Evolutionary conservation across 345 rosid species (phyloP).

Genomic region (Iberis pinnata): DNA sequence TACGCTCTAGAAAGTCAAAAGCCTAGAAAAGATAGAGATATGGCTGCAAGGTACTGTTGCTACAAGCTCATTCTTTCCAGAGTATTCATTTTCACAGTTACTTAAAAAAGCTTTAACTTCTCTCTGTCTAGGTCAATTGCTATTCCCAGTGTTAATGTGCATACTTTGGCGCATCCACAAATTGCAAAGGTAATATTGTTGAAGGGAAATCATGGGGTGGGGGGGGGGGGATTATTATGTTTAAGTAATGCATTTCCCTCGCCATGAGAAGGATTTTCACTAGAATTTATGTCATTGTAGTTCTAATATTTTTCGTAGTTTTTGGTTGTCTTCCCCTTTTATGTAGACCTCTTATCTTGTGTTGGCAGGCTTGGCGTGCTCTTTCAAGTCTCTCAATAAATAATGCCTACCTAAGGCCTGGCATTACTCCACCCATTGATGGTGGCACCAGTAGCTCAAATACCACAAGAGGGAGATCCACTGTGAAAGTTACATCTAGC

Average conservation of each 20-base stretch:
- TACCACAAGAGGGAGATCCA: conserved; percentile 36
- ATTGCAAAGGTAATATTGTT: conserved; percentile 52
- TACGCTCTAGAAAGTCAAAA: conserved; percentile 62
- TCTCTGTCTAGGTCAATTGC: conserved; percentile 38
- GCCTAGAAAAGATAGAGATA: conserved; percentile 38
- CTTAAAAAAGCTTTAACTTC: conserved; percentile 1
- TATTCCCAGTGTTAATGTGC: conserved; percentile 44
- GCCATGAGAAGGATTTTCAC: conserved; percentile 1
- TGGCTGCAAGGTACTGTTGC: conserved; percentile 42
- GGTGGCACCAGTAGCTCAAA: conserved; percentile 26
- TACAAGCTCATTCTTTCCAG: neutral
- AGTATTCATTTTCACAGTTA: conserved; percentile 4
- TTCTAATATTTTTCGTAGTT: neutral
- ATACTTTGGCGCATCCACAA: conserved; percentile 39
- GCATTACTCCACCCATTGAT: conserved; percentile 49
- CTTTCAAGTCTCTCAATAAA: conserved; percentile 58
- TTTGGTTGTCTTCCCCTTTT: neutral
- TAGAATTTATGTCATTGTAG: conserved; percentile 6
- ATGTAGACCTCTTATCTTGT: conserved; percentile 5
- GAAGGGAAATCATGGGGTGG: neutral
- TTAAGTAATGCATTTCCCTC: neutral
- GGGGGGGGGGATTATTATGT: neutral
- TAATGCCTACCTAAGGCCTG: conserved; percentile 63
- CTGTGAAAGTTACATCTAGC: conserved; percentile 29
- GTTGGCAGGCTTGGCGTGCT: conserved; percentile 75